phyloP scores from a whole-genome alignment of 495 filamentous ascomycete species.

The Cetradonia linearis region DNA sequence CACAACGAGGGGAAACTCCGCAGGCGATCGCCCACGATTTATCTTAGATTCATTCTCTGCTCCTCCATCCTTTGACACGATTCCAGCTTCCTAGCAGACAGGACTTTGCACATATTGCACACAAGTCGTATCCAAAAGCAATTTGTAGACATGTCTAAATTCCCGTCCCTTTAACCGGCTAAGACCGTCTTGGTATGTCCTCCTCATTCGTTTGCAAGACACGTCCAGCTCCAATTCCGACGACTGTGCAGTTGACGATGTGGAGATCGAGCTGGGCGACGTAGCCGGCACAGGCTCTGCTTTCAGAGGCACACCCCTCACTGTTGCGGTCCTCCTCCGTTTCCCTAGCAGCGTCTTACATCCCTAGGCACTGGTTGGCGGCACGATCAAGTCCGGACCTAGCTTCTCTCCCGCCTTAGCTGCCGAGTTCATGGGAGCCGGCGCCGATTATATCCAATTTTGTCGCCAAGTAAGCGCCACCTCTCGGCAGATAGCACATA shows the following conservation, averaged over 20 bases:
- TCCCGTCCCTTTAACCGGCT: conserved; percentile 36
- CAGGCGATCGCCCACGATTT: background rate
- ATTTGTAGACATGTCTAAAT: conserved; percentile 19
- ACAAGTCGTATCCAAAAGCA: background rate
- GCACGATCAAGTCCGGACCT: conserved; percentile 35
- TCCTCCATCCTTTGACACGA: background rate
- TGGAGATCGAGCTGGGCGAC: conserved; percentile 26
- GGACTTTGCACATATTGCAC: background rate
- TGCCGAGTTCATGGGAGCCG: conserved; percentile 38
- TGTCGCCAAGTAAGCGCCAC: conserved; percentile 32
- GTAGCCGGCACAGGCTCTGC: conserved; percentile 21
- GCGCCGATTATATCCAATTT: conserved; percentile 46
- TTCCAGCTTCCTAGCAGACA: background rate
- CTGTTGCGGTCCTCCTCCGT: conserved; percentile 24
- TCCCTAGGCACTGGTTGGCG: conserved; percentile 37
- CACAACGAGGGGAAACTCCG: conserved; percentile 6
- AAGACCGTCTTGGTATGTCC: conserved; percentile 35
- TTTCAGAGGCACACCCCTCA: conserved; percentile 23
- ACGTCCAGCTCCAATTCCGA: background rate
- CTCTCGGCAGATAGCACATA: background rate
- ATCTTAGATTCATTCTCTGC: background rate
- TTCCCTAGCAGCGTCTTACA: background rate
- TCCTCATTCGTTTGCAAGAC: background rate
- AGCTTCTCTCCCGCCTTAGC: conserved; percentile 37
- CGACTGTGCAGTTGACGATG: background rate